These are phyloP conservation scores for Citrullus colocynthis DNA, from an alignment of 306 rosid species.

Conservation along the genomic window DNA sequence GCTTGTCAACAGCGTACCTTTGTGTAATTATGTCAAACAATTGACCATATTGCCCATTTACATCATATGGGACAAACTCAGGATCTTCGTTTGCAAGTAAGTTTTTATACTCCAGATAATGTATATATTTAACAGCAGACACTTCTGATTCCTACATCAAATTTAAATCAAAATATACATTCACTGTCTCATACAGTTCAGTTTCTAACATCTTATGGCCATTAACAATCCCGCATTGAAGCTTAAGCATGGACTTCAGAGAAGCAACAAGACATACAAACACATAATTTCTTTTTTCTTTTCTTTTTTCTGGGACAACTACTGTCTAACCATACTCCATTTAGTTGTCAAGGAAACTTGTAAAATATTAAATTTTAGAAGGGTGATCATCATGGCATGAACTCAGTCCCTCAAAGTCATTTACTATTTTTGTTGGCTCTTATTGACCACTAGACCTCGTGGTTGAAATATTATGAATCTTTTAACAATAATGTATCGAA, in stretches of 20 bases:
- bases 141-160: slow-evolving; percentile 71
- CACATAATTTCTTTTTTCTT: neutral
- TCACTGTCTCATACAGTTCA: slow-evolving; percentile 1
- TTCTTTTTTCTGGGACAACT: neutral
- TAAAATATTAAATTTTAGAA: neutral
- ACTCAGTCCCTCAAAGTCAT: neutral
- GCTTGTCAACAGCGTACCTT: slow-evolving; percentile 29
- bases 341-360: neutral
- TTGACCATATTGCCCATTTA: slow-evolving; percentile 59
- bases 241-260: neutral
- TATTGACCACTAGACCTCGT: neutral
- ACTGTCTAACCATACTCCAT: neutral
- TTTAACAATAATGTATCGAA: neutral
- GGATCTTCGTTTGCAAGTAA: slow-evolving; percentile 62
- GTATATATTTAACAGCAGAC: slow-evolving; percentile 78
- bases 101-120: slow-evolving; percentile 54
- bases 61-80: slow-evolving; percentile 61
- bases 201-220: neutral
- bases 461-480: neutral
- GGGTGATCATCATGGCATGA: neutral
- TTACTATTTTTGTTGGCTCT: neutral
- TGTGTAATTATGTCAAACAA: slow-evolving; percentile 61
- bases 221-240: neutral
- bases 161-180: slow-evolving; percentile 9
- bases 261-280: neutral